Evolutionary conservation across 148 eudicot species (phyloP).

Genomic region (Agrostemma githago): DNA sequence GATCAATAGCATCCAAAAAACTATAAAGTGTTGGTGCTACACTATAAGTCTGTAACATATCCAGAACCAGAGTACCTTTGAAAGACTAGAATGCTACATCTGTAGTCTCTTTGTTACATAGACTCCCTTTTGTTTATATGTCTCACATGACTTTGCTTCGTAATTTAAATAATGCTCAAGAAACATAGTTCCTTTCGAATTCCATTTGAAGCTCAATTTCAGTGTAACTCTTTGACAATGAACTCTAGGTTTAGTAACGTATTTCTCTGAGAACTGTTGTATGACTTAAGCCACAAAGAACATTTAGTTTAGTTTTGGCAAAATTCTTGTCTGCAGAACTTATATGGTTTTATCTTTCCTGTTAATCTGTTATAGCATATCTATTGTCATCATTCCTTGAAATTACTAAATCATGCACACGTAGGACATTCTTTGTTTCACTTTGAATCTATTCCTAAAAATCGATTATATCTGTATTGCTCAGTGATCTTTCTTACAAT

Average conservation of each 20-base stretch:
- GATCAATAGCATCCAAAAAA: neutral
- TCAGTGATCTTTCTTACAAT: conserved; percentile 81
- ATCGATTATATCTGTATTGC: conserved; percentile 8
- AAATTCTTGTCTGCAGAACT: neutral
- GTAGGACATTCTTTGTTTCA: neutral
- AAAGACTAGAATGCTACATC: neutral
- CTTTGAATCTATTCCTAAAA: neutral
- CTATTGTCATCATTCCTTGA: neutral
- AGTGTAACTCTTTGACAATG: neutral
- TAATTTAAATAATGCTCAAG: neutral
- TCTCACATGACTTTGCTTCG: neutral
- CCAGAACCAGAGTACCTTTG: neutral
- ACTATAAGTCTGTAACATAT: neutral
- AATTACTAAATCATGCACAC: neutral
- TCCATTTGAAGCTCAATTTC: neutral
- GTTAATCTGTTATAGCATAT: neutral
- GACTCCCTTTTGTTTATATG: neutral
- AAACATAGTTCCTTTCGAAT: neutral
- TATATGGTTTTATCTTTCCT: neutral
- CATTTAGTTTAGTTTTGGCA: neutral
- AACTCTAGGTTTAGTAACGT: neutral
- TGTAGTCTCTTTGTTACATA: neutral
- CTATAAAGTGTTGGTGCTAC: neutral
- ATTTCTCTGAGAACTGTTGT: neutral
- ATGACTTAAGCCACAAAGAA: neutral